A percentile compares a stretch with the other conserved stretches of the same genome.
Evolutionary conservation across 352 stramenopile species (phyloP).

Genomic region (Pythium aphanidermatum): DNA sequence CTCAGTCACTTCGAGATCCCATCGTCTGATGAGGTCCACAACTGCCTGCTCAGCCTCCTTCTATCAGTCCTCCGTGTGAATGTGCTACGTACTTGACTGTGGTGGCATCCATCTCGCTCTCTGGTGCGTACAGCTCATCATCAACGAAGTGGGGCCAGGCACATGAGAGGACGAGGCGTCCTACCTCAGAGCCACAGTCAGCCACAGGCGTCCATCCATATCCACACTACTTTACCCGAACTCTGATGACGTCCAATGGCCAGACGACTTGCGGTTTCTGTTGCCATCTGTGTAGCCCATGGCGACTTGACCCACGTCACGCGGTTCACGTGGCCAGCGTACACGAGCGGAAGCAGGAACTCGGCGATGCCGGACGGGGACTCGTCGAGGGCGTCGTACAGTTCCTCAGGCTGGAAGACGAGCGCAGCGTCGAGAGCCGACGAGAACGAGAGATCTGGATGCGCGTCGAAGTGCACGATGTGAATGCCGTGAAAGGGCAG

Average conservation of each 20-base stretch:
- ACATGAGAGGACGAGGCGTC: slow-evolving; percentile 46
- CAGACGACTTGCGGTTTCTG: slow-evolving; percentile 1
- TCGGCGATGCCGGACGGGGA: slow-evolving; percentile 73
- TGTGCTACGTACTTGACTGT: slow-evolving; percentile 23
- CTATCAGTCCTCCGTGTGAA: background rate
- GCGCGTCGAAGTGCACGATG: slow-evolving; percentile 81
- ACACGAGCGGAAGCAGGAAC: slow-evolving; percentile 77
- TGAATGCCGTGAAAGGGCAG: slow-evolving; percentile 64
- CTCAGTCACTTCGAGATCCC: slow-evolving; percentile 21
- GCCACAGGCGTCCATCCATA: too few species aligned
- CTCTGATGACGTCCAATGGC: slow-evolving; percentile 12
- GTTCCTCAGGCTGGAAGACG: slow-evolving; percentile 55
- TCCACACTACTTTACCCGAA: background rate
- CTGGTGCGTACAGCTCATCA: slow-evolving; percentile 48
- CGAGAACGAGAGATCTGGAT: slow-evolving; percentile 83
- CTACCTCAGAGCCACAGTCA: slow-evolving; percentile 2
- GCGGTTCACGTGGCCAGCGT: slow-evolving; percentile 65
- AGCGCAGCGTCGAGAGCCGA: slow-evolving; percentile 24
- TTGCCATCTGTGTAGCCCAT: slow-evolving; percentile 65
- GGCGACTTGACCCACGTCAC: slow-evolving; percentile 81
- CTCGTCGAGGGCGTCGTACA: slow-evolving; percentile 72
- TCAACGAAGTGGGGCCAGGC: slow-evolving; percentile 65
- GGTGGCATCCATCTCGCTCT: slow-evolving; percentile 23
- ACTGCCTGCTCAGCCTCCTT: too few species aligned
- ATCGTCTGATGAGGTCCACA: slow-evolving; percentile 20